Percentiles rank a stretch among this genome's conserved stretches.
phyloP scores from a whole-genome alignment of 139 green algal genomes.

The Picocystis salinarum region DNA sequence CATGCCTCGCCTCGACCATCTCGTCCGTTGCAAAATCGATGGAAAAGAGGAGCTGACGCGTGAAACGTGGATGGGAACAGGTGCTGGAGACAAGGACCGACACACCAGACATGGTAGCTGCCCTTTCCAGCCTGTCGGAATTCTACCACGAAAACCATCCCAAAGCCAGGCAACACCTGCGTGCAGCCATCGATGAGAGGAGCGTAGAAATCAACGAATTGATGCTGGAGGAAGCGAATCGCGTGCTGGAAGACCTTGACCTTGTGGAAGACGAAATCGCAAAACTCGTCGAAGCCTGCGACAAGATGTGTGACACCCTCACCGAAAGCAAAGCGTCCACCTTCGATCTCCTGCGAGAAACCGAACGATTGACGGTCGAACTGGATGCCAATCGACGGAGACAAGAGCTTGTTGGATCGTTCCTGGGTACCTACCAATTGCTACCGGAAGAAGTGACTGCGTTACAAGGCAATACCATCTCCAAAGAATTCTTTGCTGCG shows the following conservation, averaged over 20 bases:
- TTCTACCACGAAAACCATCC: conserved; percentile 63
- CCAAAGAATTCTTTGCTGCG: conserved; percentile 64
- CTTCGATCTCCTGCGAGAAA: neutral
- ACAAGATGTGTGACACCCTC: conserved; percentile 25
- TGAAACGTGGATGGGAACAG: too few relatives aligned
- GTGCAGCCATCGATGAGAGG: conserved; percentile 51
- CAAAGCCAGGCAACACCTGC: conserved; percentile 21
- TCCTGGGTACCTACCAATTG: conserved; percentile 90
- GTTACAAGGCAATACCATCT: conserved; percentile 36
- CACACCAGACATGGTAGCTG: conserved; percentile 48
- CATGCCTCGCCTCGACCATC: too few relatives aligned
- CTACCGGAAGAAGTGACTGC: conserved; percentile 36
- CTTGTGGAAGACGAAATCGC: conserved; percentile 54
- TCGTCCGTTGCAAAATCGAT: too few relatives aligned
- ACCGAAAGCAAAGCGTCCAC: conserved; percentile 13
- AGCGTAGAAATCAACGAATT: conserved; percentile 46
- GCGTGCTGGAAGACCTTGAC: conserved; percentile 43
- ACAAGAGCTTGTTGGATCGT: conserved; percentile 39
- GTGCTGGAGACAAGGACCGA: conserved; percentile 72
- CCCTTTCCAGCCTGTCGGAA: conserved; percentile 43
- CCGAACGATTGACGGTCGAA: neutral
- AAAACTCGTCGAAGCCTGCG: conserved; percentile 36
- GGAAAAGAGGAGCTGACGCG: too few relatives aligned
- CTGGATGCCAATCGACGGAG: neutral
- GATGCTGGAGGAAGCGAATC: conserved; percentile 50